These are phyloP conservation scores for Pseudogymnoascus sp. DNA, from an alignment of 2,329 filamentous ascomycete species.

Conservation along the genomic window DNA sequence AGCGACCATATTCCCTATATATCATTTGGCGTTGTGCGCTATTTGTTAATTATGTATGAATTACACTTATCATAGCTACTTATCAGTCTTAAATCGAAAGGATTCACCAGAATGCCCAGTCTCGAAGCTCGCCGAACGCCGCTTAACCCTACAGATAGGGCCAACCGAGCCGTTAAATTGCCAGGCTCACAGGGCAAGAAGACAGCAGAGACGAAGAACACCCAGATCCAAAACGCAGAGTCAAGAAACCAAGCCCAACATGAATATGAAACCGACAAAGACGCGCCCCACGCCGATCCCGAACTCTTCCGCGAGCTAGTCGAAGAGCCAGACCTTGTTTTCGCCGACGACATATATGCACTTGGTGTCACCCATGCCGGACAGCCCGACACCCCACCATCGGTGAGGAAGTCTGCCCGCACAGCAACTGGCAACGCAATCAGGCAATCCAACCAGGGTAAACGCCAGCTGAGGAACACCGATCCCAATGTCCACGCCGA, in stretches of 20 bases:
- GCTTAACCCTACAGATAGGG: neutral
- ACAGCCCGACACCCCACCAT: neutral
- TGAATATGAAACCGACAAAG: neutral
- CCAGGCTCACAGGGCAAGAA: neutral
- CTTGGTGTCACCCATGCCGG: neutral
- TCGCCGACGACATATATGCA: neutral
- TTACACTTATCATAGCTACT: neutral
- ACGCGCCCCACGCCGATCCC: neutral
- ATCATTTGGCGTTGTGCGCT: neutral
- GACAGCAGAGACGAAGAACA: neutral
- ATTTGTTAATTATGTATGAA: neutral
- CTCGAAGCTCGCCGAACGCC: neutral
- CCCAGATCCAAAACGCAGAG: neutral
- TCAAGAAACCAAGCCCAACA: neutral
- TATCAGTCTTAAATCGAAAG: neutral
- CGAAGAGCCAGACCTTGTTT: neutral
- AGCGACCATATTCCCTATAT: neutral
- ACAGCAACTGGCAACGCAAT: neutral
- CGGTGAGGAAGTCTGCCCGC: neutral
- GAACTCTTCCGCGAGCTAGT: neutral
- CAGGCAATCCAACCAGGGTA: neutral
- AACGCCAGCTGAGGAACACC: neutral
- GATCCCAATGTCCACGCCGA: neutral
- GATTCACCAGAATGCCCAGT: neutral
- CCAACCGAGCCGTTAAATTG: neutral